Evolutionary conservation across 2,329 filamentous ascomycete genomes (phyloP).

Genomic region (Xylariaceae sp.): DNA sequence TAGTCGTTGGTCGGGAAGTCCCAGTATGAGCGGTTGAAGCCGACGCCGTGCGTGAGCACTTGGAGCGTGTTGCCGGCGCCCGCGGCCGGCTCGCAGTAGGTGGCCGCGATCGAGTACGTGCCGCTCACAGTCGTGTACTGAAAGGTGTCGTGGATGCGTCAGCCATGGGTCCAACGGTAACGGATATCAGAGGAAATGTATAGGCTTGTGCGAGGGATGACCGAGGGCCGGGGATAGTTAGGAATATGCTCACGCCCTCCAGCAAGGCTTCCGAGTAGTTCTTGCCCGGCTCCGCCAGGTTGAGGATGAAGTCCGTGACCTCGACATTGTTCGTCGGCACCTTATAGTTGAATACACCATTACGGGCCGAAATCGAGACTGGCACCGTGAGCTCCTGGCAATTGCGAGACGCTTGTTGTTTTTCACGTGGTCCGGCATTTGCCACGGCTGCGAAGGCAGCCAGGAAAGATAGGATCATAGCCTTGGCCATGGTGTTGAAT

Average conservation of each 20-base stretch:
- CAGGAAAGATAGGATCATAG: too few species aligned
- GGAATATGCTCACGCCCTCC: conserved; percentile 33
- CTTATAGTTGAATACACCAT: conserved; percentile 44
- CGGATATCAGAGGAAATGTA: too few species aligned
- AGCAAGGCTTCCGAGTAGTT: conserved; percentile 40
- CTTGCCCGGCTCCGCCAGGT: conserved; percentile 38
- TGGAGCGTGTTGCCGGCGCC: conserved; percentile 35
- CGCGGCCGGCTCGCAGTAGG: conserved; percentile 51
- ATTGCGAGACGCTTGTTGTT: conserved; percentile 28
- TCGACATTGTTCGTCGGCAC: conserved; percentile 46
- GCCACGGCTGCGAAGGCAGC: conserved; percentile 6
- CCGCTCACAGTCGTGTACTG: conserved; percentile 21
- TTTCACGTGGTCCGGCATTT: too few species aligned
- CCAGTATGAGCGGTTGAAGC: conserved; percentile 54
- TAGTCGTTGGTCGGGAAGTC: conserved; percentile 48
- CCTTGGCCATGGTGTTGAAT: too few species aligned
- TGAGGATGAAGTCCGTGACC: conserved; percentile 46
- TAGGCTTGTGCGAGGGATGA: too few species aligned
- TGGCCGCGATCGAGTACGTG: conserved; percentile 49
- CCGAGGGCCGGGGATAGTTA: too few species aligned
- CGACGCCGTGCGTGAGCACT: conserved; percentile 46
- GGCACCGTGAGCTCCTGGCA: conserved; percentile 48
- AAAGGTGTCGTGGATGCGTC: conserved; percentile 4
- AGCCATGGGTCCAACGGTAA: background rate
- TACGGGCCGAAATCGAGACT: conserved; percentile 45